Base-by-base conservation (phyloP, 257 asterid genomes). In the Lithospermum erythrorhizon region DNA sequence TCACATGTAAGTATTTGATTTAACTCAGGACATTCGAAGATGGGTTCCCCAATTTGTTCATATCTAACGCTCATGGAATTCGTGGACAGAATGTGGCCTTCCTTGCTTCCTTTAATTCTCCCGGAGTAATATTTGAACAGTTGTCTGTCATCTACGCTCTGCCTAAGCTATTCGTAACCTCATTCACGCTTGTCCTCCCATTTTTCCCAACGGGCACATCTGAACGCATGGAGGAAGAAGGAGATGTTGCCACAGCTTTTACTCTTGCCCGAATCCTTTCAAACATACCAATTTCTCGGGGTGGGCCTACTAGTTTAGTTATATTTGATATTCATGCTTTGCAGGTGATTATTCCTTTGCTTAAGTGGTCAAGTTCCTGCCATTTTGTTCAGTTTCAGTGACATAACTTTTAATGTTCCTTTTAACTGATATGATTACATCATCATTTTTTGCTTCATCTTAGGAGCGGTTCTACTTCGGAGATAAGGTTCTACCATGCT, bases 221-320 rank as follows among this genome's bases (percentile, higher is more conserved):
- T 35, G 99, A 93, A 80, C 87, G 99, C 16, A 93, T 93, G 99
- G 99, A 93, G 75, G 99, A 89, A n/a, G 99, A 93, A 78, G 99
- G 99, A 55, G 99, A 93, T 73, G 95, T 93, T 57, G 99, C 99
- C 59, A 93, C 97, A 20, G 99, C 99, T 24, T 83, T 93, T 68
- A 84, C 99, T 0, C 90, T 93, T n/a, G 97, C 97, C 17, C 81
- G 97, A 70, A 86, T 93, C 78, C 74, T 93, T 78, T 93, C 99
- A 21, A 86, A 84, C 67, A 80, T 79, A 71, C 99, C 99, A 20
- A 87, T 89, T 69, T 83, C 84, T 18, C 74, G 79, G 78, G 99
- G 99, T 35, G 99, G 99, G 21, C 99, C 99, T 64, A 82, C 97
- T 54, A 93, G 87, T 68, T 81, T 93, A 79, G 96, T 93, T 9